phyloP scores from a whole-genome alignment of 495 filamentous ascomycete genomes.

The Penicillium robsamsonii region DNA sequence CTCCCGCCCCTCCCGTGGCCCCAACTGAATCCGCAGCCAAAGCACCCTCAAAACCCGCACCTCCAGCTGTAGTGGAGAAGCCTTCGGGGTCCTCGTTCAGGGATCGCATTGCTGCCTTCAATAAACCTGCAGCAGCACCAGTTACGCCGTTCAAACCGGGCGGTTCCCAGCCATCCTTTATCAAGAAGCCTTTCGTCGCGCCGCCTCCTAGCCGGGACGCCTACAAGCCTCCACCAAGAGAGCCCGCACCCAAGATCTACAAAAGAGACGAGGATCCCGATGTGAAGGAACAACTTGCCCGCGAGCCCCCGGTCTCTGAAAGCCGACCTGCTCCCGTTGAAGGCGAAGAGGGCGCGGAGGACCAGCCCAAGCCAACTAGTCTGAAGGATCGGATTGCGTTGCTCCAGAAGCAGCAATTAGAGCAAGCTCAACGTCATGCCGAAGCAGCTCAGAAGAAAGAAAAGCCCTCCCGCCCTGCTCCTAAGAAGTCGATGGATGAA shows the following conservation, averaged over 20 bases:
- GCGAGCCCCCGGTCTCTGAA: slow-evolving; percentile 48
- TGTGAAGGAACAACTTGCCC: slow-evolving; percentile 58
- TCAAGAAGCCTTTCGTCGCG: slow-evolving; percentile 98
- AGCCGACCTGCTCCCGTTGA: slow-evolving; percentile 52
- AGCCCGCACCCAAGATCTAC: slow-evolving; percentile 71
- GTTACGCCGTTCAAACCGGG: slow-evolving; percentile 83
- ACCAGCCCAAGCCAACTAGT: slow-evolving; percentile 83
- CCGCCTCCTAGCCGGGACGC: slow-evolving; percentile 92
- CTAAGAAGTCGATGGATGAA: slow-evolving; percentile 74
- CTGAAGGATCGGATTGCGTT: slow-evolving; percentile 93
- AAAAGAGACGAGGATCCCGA: slow-evolving; percentile 88
- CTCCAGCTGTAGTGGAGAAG: slow-evolving; percentile 75
- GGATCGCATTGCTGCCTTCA: slow-evolving; percentile 96
- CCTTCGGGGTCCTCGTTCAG: slow-evolving; percentile 74
- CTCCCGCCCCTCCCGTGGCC: slow-evolving; percentile 23
- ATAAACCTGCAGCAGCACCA: slow-evolving; percentile 81
- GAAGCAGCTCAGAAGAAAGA: slow-evolving; percentile 81
- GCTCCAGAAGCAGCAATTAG: slow-evolving; percentile 89
- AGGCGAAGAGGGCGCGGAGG: slow-evolving; percentile 56
- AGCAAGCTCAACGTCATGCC: slow-evolving; percentile 77
- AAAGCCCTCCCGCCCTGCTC: slow-evolving; percentile 73
- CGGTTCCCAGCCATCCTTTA: slow-evolving; percentile 64
- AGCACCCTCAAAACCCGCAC: slow-evolving; percentile 40
- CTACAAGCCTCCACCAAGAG: slow-evolving; percentile 72
- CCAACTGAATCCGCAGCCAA: slow-evolving; percentile 48